Percentiles rank a stretch among this genome's conserved stretches.
phyloP scores from a whole-genome alignment of 78 protist species.

The Dictyostelium capitatum region DNA sequence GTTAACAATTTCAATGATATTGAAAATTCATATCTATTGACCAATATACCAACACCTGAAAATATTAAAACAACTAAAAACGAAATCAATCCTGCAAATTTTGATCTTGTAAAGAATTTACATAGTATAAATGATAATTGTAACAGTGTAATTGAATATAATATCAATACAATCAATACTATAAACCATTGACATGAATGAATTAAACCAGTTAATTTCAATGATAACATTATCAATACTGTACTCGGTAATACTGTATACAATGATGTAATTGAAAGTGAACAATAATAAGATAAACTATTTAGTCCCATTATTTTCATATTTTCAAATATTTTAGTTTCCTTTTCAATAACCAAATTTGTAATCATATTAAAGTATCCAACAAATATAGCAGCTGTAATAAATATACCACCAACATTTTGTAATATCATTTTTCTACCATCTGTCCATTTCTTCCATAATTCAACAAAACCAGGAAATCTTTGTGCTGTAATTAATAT shows the following conservation, averaged over 20 bases:
- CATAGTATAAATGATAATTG: background rate
- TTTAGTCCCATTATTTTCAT: conserved; percentile 76
- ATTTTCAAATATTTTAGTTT: conserved; percentile 48
- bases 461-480: conserved; percentile 4
- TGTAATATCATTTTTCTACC: background rate
- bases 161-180: background rate
- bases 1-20: background rate
- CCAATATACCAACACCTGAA: background rate
- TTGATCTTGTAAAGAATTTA: conserved; percentile 23
- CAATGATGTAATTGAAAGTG: conserved; percentile 17
- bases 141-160: background rate
- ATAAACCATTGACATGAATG: background rate
- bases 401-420: background rate
- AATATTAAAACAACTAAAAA: background rate
- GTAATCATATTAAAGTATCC: conserved; percentile 8
- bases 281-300: conserved; percentile 5
- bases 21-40: background rate
- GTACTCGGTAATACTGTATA: background rate
- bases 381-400: conserved; percentile 5
- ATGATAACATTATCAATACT: background rate
- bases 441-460: conserved; percentile 45
- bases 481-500: conserved; percentile 8
- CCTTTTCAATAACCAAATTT: conserved; percentile 46
- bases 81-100: conserved; percentile 3
- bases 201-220: background rate